Evolutionary conservation across 441 rosid species (phyloP).

Genomic region (Corymbia calophylla): DNA sequence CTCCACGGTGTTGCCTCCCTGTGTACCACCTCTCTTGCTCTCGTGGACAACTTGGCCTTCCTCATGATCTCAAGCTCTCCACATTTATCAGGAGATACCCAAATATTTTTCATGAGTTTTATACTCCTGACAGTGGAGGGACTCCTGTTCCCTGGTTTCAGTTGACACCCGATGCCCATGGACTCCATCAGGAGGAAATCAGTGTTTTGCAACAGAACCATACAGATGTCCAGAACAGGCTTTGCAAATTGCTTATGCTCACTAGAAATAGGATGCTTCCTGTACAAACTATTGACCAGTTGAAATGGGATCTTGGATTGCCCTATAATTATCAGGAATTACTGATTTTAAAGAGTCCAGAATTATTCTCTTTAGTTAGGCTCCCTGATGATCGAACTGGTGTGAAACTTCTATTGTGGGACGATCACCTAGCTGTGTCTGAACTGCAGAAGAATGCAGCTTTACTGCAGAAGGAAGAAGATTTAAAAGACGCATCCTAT

Average conservation of each 20-base stretch:
- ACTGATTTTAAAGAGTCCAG: constrained; percentile 27
- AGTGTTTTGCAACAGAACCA: constrained; percentile 10
- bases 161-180: constrained; percentile 44
- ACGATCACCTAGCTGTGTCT: constrained; percentile 49
- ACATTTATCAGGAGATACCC: constrained; percentile 68
- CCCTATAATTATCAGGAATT: constrained; percentile 47
- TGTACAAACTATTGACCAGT: constrained; percentile 69
- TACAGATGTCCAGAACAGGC: constrained; percentile 34
- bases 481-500: constrained; percentile 13
- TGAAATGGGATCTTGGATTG: constrained; percentile 83
- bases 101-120: constrained; percentile 41
- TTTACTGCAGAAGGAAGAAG: constrained; percentile 19
- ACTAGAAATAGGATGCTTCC: constrained; percentile 50
- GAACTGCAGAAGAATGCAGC: constrained; percentile 32
- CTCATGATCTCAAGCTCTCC: constrained; percentile 51
- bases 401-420: constrained; percentile 47
- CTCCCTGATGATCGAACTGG: constrained; percentile 50
- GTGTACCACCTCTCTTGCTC: constrained; percentile 38
- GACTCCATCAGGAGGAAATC: constrained; percentile 34
- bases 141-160: constrained; percentile 66
- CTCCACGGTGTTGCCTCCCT: constrained; percentile 32
- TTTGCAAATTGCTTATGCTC: constrained; percentile 74
- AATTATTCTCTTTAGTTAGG: constrained; percentile 41
- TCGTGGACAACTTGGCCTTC: constrained; percentile 61
- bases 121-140: constrained; percentile 55